These are phyloP conservation scores for Fusarium cicatricum DNA, from an alignment of 2,329 filamentous ascomycete genomes.

Conservation along the genomic window DNA sequence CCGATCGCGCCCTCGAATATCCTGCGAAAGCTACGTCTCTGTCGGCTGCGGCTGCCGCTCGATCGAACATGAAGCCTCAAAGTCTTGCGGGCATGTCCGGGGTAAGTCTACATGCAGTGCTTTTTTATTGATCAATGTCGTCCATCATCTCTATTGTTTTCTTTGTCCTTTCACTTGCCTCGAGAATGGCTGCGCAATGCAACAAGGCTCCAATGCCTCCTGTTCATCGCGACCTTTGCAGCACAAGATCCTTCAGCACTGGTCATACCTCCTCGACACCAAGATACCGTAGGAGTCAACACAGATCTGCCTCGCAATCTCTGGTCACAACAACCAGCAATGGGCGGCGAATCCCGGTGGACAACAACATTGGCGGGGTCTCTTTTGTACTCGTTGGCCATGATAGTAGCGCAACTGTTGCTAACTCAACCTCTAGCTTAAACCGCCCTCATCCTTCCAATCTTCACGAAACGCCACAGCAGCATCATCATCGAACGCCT, in stretches of 20 bases:
- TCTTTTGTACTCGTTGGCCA: constrained; percentile 7
- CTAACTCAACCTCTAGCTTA: constrained; percentile 43
- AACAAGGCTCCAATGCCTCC: not conserved
- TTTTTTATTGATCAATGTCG: constrained; percentile 9
- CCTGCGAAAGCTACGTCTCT: constrained; percentile 49
- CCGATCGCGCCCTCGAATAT: constrained; percentile 63
- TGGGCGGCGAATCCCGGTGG: not conserved
- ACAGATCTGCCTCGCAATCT: constrained; percentile 5
- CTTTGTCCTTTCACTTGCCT: constrained; percentile 1
- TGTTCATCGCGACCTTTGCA: not conserved
- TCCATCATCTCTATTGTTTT: constrained; percentile 2
- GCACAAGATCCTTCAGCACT: constrained; percentile 12
- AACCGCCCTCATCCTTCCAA: constrained; percentile 42
- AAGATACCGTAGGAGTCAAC: constrained; percentile 3
- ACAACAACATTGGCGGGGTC: constrained; percentile 15
- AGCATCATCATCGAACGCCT: constrained; percentile 54
- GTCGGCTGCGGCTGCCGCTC: constrained; percentile 52
- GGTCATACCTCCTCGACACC: constrained; percentile 3
- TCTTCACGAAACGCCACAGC: constrained; percentile 52
- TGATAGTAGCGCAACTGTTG: not conserved
- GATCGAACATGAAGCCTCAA: constrained; percentile 56
- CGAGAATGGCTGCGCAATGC: not conserved
- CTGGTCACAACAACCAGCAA: constrained; percentile 6
- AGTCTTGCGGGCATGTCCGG: constrained; percentile 47
- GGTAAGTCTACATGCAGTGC: constrained; percentile 34